Base-by-base conservation (phyloP, 2,329 filamentous ascomycete genomes). In the Microcera coccophila region DNA sequence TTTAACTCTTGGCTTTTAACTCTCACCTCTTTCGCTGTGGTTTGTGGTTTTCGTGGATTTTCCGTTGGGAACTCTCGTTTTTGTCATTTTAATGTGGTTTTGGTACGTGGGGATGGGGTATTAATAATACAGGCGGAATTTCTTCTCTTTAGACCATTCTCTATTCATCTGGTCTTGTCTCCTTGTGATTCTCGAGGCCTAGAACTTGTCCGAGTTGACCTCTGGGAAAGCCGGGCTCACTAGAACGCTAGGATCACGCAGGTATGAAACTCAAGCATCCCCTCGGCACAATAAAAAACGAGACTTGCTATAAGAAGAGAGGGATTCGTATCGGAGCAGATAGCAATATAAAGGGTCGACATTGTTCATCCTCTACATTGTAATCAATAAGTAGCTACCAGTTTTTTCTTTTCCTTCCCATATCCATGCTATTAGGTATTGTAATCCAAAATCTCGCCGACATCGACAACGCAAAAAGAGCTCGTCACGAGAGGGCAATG, bases 81-180 rank as follows among this genome's bases (percentile, higher is more conserved):
- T 18, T 42, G 34, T 42, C 19, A 36, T n/a, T 47, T 47, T 39
- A 28, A 22, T 24, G 44, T 47, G 47, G 44, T 44, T 41, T 36
- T 32, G 44, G 41, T 58, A 47, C 45, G 41, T 41, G 43, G 55
- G 51, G 45, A 48, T 55, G 37, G 33, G 52, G 53, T 55, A 55
- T 57, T 57, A 51, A 58, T 58, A 58, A 58, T 58, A 58, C 52
- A 58, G 53, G 51, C 36, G 53, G 55, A 50, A 58, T 58, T 48
- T 51, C 50, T 49, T 48, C 52, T 49, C 46, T 55, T 41, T 22
- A 31, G 12, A 32, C 15, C 29, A 5, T n/a, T n/a, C n/a, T n/a
- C n/a, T n/a, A n/a, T n/a, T n/a, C n/a, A n/a, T n/a, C n/a, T n/a
- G n/a, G n/a, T n/a, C n/a, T n/a, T n/a, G n/a, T n/a, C n/a, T n/a